These are phyloP conservation scores for Paecilomyces dactylethromorphus DNA, from an alignment of 2,329 filamentous ascomycete species.

Conservation along the genomic window DNA sequence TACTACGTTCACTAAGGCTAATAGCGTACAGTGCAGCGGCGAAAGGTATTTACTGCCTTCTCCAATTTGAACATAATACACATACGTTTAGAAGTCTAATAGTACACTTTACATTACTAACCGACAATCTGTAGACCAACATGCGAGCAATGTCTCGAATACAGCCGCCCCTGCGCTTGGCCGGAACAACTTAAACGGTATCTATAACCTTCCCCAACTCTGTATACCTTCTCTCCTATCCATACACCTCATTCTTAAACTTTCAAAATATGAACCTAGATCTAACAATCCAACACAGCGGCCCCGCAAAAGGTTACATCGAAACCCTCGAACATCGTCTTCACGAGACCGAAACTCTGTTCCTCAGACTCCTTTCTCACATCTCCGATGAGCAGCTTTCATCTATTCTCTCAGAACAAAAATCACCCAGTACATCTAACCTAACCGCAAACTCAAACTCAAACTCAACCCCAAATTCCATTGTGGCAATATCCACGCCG, in stretches of 20 bases:
- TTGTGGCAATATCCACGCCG: slow-evolving; percentile 9
- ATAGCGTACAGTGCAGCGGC: slow-evolving; percentile 28
- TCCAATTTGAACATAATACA: background rate
- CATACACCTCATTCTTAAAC: too few relatives aligned
- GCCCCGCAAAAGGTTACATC: slow-evolving; percentile 42
- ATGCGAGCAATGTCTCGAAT: slow-evolving; percentile 28
- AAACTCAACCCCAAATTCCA: background rate
- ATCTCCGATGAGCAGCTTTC: slow-evolving; percentile 25
- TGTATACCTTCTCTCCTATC: background rate
- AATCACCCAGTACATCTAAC: slow-evolving; percentile 6
- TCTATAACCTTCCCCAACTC: slow-evolving; percentile 1
- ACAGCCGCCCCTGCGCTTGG: slow-evolving; percentile 29
- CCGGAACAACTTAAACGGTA: slow-evolving; percentile 33
- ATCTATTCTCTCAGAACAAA: slow-evolving; percentile 12
- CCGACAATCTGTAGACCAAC: slow-evolving; percentile 20
- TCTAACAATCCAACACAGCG: slow-evolving; percentile 21
- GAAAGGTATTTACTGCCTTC: slow-evolving; percentile 23
- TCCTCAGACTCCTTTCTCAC: slow-evolving; percentile 31
- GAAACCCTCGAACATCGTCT: slow-evolving; percentile 39
- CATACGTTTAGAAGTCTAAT: background rate
- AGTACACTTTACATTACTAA: slow-evolving; percentile 4
- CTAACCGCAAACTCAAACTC: background rate
- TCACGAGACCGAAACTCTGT: slow-evolving; percentile 33
- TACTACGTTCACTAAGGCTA: background rate
- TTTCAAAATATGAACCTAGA: background rate